Percentiles rank a stretch among this genome's conserved stretches.
Conservation (phyloP, 78 protist species). For the Monosiga brevicollis region DNA sequence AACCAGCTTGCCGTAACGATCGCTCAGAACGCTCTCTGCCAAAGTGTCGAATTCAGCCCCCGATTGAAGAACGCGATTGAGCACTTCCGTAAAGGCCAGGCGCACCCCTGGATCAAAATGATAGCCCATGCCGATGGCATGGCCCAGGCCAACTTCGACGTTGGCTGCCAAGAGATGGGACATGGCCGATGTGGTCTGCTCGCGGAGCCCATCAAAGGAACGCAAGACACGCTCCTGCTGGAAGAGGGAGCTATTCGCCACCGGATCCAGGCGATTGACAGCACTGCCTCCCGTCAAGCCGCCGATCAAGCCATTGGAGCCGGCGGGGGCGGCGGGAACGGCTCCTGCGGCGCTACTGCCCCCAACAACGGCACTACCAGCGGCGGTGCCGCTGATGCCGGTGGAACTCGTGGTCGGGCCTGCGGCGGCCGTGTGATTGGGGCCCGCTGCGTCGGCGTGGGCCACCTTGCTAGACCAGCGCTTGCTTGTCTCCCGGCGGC, state of each 20-base stretch:
- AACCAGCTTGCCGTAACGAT: constrained; percentile 33
- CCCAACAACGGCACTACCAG: no score
- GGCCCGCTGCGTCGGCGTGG: no score
- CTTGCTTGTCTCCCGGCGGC: no score
- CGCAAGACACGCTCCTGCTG: background rate
- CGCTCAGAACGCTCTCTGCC: background rate
- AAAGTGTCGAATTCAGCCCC: constrained; percentile 28
- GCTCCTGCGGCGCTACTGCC: no score
- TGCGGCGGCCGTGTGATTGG: no score
- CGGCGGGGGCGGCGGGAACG: no score
- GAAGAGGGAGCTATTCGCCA: background rate
- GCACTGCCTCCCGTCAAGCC: no score
- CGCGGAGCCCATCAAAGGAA: constrained; percentile 6
- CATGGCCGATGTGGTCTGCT: constrained; percentile 27
- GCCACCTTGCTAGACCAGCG: no score
- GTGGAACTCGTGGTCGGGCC: no score
- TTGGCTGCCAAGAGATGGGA: constrained; percentile 49
- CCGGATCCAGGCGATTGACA: no score
- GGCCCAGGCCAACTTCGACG: constrained; percentile 11
- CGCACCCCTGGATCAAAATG: constrained; percentile 46
- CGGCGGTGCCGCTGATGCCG: no score
- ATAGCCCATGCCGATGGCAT: constrained; percentile 42
- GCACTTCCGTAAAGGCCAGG: constrained; percentile 45
- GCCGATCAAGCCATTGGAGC: no score
- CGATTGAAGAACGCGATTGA: constrained; percentile 45